phyloP scores from a whole-genome alignment of 2,329 filamentous ascomycete genomes.

The Colletotrichum incanum region DNA sequence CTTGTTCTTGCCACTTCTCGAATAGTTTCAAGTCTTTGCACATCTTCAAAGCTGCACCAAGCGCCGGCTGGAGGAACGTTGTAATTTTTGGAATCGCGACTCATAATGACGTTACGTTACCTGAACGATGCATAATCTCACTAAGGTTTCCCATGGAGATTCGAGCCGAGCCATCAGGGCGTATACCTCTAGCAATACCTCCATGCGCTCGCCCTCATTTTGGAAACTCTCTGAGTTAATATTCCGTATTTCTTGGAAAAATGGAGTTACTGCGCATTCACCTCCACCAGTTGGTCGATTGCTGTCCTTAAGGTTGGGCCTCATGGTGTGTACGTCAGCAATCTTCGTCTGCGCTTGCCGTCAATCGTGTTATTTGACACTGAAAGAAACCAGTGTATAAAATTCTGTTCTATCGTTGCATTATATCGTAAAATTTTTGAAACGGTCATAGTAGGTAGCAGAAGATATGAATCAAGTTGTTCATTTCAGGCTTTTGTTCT shows the following conservation, averaged over 20 bases:
- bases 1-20: constrained; percentile 9
- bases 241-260: background rate
- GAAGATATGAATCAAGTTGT: background rate
- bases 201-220: constrained; percentile 17
- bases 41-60: constrained; percentile 12
- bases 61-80: background rate
- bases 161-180: constrained; percentile 20
- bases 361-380: background rate
- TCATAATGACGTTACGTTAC: background rate
- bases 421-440: background rate
- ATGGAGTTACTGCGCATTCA: background rate
- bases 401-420: background rate
- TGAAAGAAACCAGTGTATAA: background rate
- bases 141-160: constrained; percentile 27
- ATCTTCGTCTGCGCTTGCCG: background rate
- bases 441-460: background rate
- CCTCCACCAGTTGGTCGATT: background rate
- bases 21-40: constrained; percentile 15
- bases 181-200: constrained; percentile 7
- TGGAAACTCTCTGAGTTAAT: background rate
- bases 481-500: background rate
- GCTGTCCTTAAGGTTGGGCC: background rate
- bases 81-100: background rate
- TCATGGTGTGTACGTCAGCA: background rate
- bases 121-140: constrained; percentile 25